Evolutionary conservation across 768 basidiomycete genomes (phyloP).

Genomic region (Omphalotus guepiniiformis): DNA sequence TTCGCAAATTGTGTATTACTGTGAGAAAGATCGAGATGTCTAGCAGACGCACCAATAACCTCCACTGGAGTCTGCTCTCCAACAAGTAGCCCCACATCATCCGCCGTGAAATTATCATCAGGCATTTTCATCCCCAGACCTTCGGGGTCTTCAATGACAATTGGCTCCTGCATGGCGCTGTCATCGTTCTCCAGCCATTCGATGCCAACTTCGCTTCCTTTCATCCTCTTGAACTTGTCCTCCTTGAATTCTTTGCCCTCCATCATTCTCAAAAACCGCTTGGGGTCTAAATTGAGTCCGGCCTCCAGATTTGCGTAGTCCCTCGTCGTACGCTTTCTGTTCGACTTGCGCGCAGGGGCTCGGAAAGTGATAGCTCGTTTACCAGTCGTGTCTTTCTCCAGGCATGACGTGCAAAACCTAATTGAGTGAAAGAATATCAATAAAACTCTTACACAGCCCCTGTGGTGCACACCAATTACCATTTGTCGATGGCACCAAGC

Average conservation of each 20-base stretch:
- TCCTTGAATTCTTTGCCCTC: conserved; percentile 60
- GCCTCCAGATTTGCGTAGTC: conserved; percentile 78
- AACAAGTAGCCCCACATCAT: conserved; percentile 75
- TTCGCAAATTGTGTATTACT: neutral
- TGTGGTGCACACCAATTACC: conserved; percentile 40
- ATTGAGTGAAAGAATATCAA: neutral
- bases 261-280: conserved; percentile 66
- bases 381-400: conserved; percentile 45
- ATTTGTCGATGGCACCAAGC: conserved; percentile 71
- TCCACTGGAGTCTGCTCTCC: conserved; percentile 80
- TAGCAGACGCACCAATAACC: conserved; percentile 70
- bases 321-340: conserved; percentile 66
- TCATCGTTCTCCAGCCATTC: conserved; percentile 76
- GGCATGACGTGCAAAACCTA: conserved; percentile 72
- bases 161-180: conserved; percentile 74
- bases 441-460: conserved; percentile 4
- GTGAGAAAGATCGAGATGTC: conserved; percentile 4
- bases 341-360: conserved; percentile 75
- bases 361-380: conserved; percentile 68
- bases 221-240: conserved; percentile 64
- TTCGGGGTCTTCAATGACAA: conserved; percentile 73
- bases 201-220: conserved; percentile 59
- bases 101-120: conserved; percentile 59
- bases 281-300: conserved; percentile 59
- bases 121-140: conserved; percentile 94